Conservation (phyloP, 345 rosid species). For the Heritiera fomes region DNA sequence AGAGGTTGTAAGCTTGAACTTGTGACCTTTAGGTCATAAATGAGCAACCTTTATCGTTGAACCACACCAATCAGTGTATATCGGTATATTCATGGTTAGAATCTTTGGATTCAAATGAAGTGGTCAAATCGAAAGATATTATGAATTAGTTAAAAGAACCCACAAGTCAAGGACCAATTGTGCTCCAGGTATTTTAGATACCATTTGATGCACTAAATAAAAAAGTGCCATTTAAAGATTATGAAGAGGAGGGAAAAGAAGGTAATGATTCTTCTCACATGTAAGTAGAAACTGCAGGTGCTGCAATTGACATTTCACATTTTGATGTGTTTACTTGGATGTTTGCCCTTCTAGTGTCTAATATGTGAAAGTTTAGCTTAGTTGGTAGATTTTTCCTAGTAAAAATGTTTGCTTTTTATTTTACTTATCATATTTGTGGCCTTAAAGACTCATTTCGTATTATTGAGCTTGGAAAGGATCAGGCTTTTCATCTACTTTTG, state of each 20-base stretch:
- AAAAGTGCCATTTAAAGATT: slow-evolving; percentile 93
- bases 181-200: slow-evolving; percentile 81
- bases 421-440: not conserved
- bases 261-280: slow-evolving; percentile 26
- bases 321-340: not conserved
- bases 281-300: not conserved
- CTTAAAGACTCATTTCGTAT: slow-evolving; percentile 3
- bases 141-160: slow-evolving; percentile 80
- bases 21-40: no score
- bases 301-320: not conserved
- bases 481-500: not conserved
- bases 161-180: slow-evolving; percentile 62
- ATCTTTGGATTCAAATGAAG: slow-evolving; percentile 69
- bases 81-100: slow-evolving; percentile 94
- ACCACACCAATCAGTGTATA: slow-evolving; percentile 77
- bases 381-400: not conserved
- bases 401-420: not conserved
- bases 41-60: no score
- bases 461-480: not conserved
- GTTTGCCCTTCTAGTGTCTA: not conserved
- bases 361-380: not conserved
- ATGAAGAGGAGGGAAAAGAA: slow-evolving; percentile 87
- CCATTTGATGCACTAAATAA: slow-evolving; percentile 94
- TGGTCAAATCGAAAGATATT: slow-evolving; percentile 82
- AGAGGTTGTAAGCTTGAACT: no score